These are phyloP conservation scores for Symbiodinium pilosum DNA, from an alignment of 73 alveolate species.

Conservation along the genomic window DNA sequence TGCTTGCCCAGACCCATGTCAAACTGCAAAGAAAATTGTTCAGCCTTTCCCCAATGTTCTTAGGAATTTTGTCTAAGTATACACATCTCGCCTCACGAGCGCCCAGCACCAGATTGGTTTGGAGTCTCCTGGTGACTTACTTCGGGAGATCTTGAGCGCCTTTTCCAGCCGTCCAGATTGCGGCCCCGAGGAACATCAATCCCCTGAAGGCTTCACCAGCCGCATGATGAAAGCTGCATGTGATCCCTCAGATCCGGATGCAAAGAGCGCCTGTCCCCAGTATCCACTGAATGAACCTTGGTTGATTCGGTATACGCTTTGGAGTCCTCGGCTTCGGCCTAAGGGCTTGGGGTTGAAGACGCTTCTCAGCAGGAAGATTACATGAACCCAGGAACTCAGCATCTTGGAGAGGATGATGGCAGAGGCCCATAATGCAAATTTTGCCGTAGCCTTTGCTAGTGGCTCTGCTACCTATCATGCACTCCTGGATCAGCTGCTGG, in stretches of 20 bases:
- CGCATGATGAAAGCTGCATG: slow-evolving; percentile 28
- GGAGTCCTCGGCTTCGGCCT: too few species aligned
- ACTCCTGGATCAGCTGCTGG: slow-evolving; percentile 19
- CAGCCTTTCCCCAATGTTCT: too few species aligned
- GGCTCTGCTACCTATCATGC: slow-evolving; percentile 27
- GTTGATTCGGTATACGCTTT: too few species aligned
- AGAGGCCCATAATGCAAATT: slow-evolving; percentile 23
- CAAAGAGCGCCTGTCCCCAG: too few species aligned
- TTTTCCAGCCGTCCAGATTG: neutral
- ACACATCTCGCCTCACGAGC: neutral
- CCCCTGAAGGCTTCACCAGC: slow-evolving; percentile 27
- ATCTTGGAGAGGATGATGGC: slow-evolving; percentile 27
- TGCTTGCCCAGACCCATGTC: neutral
- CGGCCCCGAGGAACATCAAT: neutral
- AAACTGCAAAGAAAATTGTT: neutral
- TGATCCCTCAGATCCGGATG: neutral
- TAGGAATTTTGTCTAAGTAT: too few species aligned
- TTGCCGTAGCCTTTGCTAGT: slow-evolving; percentile 36
- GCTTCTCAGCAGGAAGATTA: neutral
- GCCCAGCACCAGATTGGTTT: neutral
- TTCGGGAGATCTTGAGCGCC: slow-evolving; percentile 4
- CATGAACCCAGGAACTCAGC: neutral
- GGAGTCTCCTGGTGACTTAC: slow-evolving; percentile 22
- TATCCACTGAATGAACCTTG: neutral
- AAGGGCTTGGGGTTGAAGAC: neutral